Evolutionary conservation across 805 yeast species (phyloP).

Genomic region (Cyberlindnera saturnus): DNA sequence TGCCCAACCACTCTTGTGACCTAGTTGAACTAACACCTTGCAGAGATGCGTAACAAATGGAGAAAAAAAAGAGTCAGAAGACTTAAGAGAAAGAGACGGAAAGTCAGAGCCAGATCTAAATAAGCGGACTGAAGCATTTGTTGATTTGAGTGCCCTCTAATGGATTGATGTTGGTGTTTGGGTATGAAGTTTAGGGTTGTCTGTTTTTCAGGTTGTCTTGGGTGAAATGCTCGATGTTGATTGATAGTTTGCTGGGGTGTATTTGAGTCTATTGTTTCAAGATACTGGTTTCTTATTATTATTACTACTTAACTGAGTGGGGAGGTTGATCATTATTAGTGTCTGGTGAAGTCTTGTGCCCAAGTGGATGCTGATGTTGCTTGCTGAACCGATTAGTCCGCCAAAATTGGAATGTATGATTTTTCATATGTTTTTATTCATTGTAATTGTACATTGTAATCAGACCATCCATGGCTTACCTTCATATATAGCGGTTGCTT

Average conservation of each 20-base stretch:
- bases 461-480: too few species aligned
- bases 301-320: background rate
- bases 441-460: background rate
- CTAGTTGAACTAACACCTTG: conserved; percentile 9
- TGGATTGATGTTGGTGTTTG: background rate
- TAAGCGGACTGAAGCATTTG: conserved; percentile 47
- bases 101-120: conserved; percentile 99
- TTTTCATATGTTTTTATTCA: conserved; percentile 9
- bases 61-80: conserved; percentile 99
- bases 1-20: too few species aligned
- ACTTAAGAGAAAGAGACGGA: conserved; percentile 99
- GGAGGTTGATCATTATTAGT: background rate
- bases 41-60: conserved; percentile 93
- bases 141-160: background rate
- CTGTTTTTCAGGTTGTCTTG: background rate
- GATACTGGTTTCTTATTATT: conserved; percentile 2
- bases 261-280: background rate
- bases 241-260: too few species aligned
- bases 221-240: too few species aligned
- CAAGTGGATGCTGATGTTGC: background rate
- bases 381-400: conserved; percentile 6
- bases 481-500: too few species aligned
- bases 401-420: conserved; percentile 14
- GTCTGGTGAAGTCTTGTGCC: background rate
- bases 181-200: background rate